Evolutionary conservation across 1,284 basidiomycete genomes (phyloP), one percentile per base, ranked within the genome.

Genomic region (Marasmius sp.): DNA sequence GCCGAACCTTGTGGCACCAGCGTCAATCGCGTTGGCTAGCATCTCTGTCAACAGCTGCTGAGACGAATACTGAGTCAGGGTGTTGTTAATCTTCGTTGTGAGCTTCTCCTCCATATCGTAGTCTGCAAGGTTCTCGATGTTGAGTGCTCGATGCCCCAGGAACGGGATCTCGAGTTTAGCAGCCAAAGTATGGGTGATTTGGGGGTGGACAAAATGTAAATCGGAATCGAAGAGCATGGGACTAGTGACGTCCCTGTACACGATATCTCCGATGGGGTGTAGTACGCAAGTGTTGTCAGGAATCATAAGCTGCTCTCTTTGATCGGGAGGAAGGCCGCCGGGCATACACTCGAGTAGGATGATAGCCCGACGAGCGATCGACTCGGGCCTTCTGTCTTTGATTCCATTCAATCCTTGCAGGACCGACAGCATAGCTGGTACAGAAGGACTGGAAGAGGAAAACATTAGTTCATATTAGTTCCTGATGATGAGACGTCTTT

Each of bases 11-110:
- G 68, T 75, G 0, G 81, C 82, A 16, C 72, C 72, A 0, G 82
- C 82, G 62, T 84, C 83, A 1, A 72, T 70, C 6, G 82, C 82
- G 63, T 85, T 85, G 2, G 83, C 83, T 11, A 84, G 64, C 63
- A 83, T 81, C 59, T 85, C 82, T 9, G 74, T 75, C 27, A 80
- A 68, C 8, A 79, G 73, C 60, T 82, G 78, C 3, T 72, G 68
- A 8, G 74, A 68, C 1, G 74, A 74, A 55, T 84, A 82, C 18
- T 79, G 72, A 12, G 68, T 67, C 33, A 83, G 68, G 10, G 73
- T 68, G 43, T 73, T 75, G 34, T 68, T 68, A 18, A 78, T 75
- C 33, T 70, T 74, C 2, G 70, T 75, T 20, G 71, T 64, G 10
- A 72, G 68, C 33, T 69, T 69, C 43, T 74, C 72, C 0, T 75